Conservation (phyloP, 352 stramenopile species). For the Globisporangium canariense region DNA sequence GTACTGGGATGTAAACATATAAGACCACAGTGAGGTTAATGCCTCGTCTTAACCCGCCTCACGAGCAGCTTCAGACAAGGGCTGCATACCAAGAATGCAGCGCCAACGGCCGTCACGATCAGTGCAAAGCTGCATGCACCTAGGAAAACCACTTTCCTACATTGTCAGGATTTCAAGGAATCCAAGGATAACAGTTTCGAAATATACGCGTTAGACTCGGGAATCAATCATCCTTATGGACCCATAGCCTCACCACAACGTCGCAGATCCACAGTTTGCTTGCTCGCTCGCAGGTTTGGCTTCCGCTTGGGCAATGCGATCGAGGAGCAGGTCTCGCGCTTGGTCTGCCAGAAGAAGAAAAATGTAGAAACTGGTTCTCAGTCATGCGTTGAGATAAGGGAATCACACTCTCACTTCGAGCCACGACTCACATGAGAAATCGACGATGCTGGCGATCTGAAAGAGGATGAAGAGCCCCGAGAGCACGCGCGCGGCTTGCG, state of each 20-base stretch:
- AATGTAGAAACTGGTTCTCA: background rate
- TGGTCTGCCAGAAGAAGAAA: constrained; percentile 37
- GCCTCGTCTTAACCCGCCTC: background rate
- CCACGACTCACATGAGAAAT: constrained; percentile 55
- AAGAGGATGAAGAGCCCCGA: constrained; percentile 79
- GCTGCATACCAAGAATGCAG: constrained; percentile 43
- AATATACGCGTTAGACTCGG: background rate
- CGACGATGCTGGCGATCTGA: constrained; percentile 76
- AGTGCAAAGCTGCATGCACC: constrained; percentile 62
- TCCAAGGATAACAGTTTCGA: too few species aligned
- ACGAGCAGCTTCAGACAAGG: background rate
- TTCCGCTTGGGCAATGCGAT: constrained; percentile 42
- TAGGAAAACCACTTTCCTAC: constrained; percentile 56
- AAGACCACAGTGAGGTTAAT: background rate
- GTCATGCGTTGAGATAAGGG: background rate
- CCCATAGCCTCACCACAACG: background rate
- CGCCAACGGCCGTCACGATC: constrained; percentile 34
- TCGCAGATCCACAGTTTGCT: background rate
- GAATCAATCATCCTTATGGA: too few species aligned
- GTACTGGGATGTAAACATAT: constrained; percentile 53
- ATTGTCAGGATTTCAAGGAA: too few species aligned
- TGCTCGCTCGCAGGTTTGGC: background rate
- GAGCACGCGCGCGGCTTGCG: constrained; percentile 43
- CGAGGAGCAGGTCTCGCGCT: constrained; percentile 48
- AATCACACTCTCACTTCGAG: background rate